Percentiles rank a stretch among this genome's conserved stretches.
These are phyloP conservation scores for Acanthochlamys bracteata DNA, from an alignment of 106 monocot genomes.

Conservation along the genomic window DNA sequence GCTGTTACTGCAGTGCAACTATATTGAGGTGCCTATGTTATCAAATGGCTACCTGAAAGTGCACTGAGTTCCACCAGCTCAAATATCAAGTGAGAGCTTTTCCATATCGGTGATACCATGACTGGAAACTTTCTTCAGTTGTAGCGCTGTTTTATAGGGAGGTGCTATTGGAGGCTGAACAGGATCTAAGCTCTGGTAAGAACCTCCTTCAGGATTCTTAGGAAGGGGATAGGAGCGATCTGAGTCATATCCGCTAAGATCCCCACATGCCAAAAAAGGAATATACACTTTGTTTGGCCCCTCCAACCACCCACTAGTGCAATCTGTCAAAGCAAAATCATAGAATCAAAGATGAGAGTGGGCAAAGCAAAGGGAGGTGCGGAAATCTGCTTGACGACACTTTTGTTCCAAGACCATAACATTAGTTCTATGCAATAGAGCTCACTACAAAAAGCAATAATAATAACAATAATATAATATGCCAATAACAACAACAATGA, in stretches of 20 bases:
- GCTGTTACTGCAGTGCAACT: too few relatives aligned
- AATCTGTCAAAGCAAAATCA: conserved; percentile 36
- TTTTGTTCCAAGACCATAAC: too few relatives aligned
- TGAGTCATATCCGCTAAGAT: conserved; percentile 85
- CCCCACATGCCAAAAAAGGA: conserved; percentile 92
- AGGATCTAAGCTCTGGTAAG: conserved; percentile 80
- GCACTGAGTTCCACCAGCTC: too few relatives aligned
- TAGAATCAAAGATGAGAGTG: not conserved
- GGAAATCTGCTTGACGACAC: too few relatives aligned
- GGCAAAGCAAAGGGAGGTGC: too few relatives aligned
- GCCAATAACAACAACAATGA: too few relatives aligned
- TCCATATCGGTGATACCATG: conserved; percentile 29
- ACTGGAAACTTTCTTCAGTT: conserved; percentile 65
- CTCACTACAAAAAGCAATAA: too few relatives aligned
- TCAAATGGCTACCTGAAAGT: too few relatives aligned
- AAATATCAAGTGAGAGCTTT: conserved; percentile 28
- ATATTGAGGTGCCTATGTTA: too few relatives aligned
- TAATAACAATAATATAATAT: too few relatives aligned
- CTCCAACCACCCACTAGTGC: conserved; percentile 91
- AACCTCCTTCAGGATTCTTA: conserved; percentile 21
- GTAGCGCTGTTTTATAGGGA: conserved; percentile 81
- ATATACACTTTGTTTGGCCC: conserved; percentile 89
- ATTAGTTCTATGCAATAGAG: too few relatives aligned
- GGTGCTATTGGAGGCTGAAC: conserved; percentile 92
- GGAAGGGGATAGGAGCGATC: conserved; percentile 88